These are phyloP conservation scores for Podospora pseudocomata DNA, from an alignment of 495 filamentous ascomycete species.

Conservation along the genomic window DNA sequence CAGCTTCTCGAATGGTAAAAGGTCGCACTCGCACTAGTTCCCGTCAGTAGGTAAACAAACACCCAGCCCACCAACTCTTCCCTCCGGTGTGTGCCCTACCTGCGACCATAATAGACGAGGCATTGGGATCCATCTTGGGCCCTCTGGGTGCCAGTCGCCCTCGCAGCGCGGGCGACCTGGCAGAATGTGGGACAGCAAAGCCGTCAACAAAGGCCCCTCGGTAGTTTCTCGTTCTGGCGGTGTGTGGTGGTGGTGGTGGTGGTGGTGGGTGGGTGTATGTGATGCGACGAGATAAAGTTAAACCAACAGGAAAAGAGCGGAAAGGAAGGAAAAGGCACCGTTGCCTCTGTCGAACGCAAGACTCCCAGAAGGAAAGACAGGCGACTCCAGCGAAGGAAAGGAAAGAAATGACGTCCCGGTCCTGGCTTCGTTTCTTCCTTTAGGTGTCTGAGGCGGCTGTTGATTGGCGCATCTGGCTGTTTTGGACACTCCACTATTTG, in stretches of 20 bases:
- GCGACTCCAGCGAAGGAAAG: background rate
- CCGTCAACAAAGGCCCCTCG: background rate
- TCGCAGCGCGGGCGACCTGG: background rate
- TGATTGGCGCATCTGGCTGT: slow-evolving; percentile 22
- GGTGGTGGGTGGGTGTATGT: background rate
- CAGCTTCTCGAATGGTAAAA: slow-evolving; percentile 77
- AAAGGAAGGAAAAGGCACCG: background rate
- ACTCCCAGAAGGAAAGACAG: background rate
- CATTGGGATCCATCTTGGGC: slow-evolving; percentile 38
- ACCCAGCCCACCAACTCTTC: background rate
- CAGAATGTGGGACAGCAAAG: background rate
- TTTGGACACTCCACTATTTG: slow-evolving; percentile 18
- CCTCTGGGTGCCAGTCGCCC: slow-evolving; percentile 19
- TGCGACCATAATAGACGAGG: slow-evolving; percentile 59
- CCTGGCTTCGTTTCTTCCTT: background rate
- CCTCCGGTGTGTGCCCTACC: slow-evolving; percentile 30
- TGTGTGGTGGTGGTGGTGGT: background rate
- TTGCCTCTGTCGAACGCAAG: background rate
- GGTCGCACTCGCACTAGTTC: slow-evolving; percentile 81
- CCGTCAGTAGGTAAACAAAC: slow-evolving; percentile 15
- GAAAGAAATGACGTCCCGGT: slow-evolving; percentile 8
- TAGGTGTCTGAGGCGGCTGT: background rate
- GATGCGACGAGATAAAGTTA: background rate
- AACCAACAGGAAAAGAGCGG: background rate
- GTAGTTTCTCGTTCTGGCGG: background rate